These are phyloP conservation scores for Biancaea sappan DNA, from an alignment of 306 rosid species.

Conservation along the genomic window DNA sequence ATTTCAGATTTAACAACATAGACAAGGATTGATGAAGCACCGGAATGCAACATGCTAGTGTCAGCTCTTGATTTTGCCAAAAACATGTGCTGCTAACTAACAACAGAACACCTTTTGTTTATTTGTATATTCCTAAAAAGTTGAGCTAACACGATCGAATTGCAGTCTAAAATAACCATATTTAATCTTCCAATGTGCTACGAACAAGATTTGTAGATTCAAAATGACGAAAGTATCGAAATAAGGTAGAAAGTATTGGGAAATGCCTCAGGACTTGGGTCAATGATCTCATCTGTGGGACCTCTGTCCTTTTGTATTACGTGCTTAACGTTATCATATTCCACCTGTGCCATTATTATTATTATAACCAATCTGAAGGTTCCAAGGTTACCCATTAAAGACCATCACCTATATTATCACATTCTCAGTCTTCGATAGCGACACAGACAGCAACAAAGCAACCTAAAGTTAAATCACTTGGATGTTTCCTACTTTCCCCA, in stretches of 20 bases:
- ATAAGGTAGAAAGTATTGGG: background rate
- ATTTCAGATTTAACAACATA: background rate
- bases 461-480: conserved; percentile 36
- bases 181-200: background rate
- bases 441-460: conserved; percentile 38
- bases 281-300: conserved; percentile 37
- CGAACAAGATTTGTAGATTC: background rate
- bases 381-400: conserved; percentile 30
- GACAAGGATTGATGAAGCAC: conserved; percentile 3
- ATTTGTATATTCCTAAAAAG: background rate
- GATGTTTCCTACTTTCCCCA: conserved; percentile 41
- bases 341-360: conserved; percentile 15
- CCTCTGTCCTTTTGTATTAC: conserved; percentile 9
- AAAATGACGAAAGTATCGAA: background rate
- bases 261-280: conserved; percentile 14
- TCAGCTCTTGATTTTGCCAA: conserved; percentile 21
- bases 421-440: conserved; percentile 35
- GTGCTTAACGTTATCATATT: conserved; percentile 33
- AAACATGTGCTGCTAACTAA: conserved; percentile 2
- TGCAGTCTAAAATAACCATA: conserved; percentile 20
- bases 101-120: background rate
- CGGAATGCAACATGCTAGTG: background rate
- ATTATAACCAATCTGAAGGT: conserved; percentile 5
- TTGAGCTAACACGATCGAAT: background rate
- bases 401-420: conserved; percentile 18